Evolutionary conservation across 2,329 filamentous ascomycete genomes (phyloP).

Genomic region (Aspergillus amoenus): DNA sequence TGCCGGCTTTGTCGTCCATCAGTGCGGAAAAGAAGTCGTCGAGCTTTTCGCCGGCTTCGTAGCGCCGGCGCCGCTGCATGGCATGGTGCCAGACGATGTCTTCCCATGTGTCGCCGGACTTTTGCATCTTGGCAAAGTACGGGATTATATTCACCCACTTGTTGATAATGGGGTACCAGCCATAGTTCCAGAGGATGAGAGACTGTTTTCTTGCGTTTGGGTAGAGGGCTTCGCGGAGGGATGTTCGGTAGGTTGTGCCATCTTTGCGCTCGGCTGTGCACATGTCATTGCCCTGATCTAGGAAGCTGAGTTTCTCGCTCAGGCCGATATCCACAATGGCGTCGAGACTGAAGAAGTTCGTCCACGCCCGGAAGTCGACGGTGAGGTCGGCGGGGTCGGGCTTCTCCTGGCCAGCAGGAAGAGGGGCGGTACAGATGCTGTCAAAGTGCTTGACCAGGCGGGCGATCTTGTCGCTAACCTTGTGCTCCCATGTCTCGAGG

Average conservation of each 20-base stretch:
- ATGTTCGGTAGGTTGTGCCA: slow-evolving; percentile 47
- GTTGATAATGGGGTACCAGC: slow-evolving; percentile 51
- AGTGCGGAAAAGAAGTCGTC: slow-evolving; percentile 60
- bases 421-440: slow-evolving; percentile 32
- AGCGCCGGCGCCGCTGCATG: slow-evolving; percentile 30
- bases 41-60: slow-evolving; percentile 53
- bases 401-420: slow-evolving; percentile 18
- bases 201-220: slow-evolving; percentile 53
- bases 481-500: slow-evolving; percentile 56
- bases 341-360: slow-evolving; percentile 58
- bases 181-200: slow-evolving; percentile 38
- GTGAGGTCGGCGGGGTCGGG: slow-evolving; percentile 29
- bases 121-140: slow-evolving; percentile 38
- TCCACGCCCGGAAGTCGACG: slow-evolving; percentile 53
- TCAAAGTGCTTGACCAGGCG: slow-evolving; percentile 49
- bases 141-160: slow-evolving; percentile 51
- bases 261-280: slow-evolving; percentile 46
- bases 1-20: slow-evolving; percentile 53
- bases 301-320: slow-evolving; percentile 51
- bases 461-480: slow-evolving; percentile 53
- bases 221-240: slow-evolving; percentile 54
- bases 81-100: slow-evolving; percentile 48
- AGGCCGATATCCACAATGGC: slow-evolving; percentile 59
- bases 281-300: slow-evolving; percentile 51
- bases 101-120: slow-evolving; percentile 46